Evolutionary conservation across 2,329 filamentous ascomycete species (phyloP).

Genomic region (Claviceps cyperi): DNA sequence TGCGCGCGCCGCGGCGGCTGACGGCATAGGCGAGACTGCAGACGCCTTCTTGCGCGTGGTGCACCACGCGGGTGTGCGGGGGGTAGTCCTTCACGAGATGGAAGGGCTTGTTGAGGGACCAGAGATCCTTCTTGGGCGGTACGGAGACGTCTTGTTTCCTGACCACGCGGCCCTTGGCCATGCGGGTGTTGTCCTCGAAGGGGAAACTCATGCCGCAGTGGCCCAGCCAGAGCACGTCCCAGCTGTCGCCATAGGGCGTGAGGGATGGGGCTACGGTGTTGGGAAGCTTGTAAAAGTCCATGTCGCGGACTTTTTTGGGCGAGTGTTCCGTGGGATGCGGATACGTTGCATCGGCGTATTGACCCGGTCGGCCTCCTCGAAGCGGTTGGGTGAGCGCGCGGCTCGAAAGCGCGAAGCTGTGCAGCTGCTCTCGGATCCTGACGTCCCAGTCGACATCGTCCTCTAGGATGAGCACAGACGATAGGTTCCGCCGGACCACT

Average conservation of each 20-base stretch:
- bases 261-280: constrained; percentile 7
- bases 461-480: constrained; percentile 37
- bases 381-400: constrained; percentile 21
- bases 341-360: constrained; percentile 14
- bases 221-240: constrained; percentile 38
- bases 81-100: constrained; percentile 20
- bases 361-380: background rate
- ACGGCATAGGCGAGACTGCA: constrained; percentile 31
- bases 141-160: constrained; percentile 21
- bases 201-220: constrained; percentile 28
- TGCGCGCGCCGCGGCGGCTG: constrained; percentile 27
- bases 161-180: constrained; percentile 19
- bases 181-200: constrained; percentile 3
- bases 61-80: constrained; percentile 28
- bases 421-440: constrained; percentile 32
- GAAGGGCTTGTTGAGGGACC: constrained; percentile 21
- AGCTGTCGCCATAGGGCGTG: constrained; percentile 34
- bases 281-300: constrained; percentile 11
- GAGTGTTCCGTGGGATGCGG: constrained; percentile 6
- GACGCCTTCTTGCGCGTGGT: constrained; percentile 24
- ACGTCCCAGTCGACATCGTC: constrained; percentile 46
- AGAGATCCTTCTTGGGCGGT: constrained; percentile 18
- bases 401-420: constrained; percentile 22
- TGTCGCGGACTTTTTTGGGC: constrained; percentile 5
- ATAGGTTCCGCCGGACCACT: constrained; percentile 29